A percentile compares a stretch with the other conserved stretches of the same genome.
These are phyloP conservation scores for Nicotiana tabacum DNA, from an alignment of 257 asterid genomes.

Conservation along the genomic window DNA sequence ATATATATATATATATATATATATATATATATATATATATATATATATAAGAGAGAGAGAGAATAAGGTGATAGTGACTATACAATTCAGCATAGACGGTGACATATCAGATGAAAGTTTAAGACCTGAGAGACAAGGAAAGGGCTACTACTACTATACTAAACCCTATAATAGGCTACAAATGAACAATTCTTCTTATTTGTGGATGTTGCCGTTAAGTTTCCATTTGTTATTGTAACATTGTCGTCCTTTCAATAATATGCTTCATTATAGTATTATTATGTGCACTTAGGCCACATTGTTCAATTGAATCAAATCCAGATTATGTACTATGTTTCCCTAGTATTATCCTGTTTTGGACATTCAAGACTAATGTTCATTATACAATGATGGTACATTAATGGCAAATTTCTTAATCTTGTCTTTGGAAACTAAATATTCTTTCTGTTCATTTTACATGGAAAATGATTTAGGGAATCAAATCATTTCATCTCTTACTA, in stretches of 20 bases:
- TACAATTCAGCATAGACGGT: slow-evolving; percentile 23
- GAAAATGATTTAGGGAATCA: no score
- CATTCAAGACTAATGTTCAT: background rate
- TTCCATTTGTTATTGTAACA: background rate
- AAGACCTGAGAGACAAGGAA: slow-evolving; percentile 6
- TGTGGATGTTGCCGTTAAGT: background rate
- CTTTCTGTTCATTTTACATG: no score
- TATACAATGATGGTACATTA: background rate
- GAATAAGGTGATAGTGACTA: slow-evolving; percentile 35
- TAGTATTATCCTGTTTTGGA: background rate
- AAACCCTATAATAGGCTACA: slow-evolving; percentile 1
- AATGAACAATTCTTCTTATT: background rate
- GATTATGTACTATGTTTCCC: background rate
- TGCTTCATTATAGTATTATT: background rate
- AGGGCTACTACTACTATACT: background rate
- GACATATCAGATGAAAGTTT: slow-evolving; percentile 23
- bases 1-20: no score
- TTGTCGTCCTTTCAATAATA: background rate
- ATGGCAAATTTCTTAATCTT: background rate
- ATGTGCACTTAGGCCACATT: background rate
- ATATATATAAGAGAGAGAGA: background rate
- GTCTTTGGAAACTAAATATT: background rate
- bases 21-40: no score
- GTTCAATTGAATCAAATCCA: background rate
- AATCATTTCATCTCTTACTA: no score